Evolutionary conservation across 768 basidiomycete species (phyloP).

Genomic region (Auricularia sp.): DNA sequence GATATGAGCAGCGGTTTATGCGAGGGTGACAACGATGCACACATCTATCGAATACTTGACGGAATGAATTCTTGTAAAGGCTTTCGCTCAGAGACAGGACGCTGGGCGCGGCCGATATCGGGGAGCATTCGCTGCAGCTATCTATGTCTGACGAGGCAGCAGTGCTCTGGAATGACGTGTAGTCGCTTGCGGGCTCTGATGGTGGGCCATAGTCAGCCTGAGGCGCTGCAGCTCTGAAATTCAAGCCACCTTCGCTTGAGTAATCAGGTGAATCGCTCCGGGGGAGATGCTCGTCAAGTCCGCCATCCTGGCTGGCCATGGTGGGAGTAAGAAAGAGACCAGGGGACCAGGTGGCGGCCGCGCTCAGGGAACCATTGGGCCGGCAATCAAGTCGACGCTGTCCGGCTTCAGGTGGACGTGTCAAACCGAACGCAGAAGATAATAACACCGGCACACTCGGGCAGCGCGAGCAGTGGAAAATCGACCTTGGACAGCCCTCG

Average conservation of each 20-base stretch:
- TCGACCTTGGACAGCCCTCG: no score
- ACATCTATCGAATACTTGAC: not conserved
- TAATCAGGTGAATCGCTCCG: not conserved
- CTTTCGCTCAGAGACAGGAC: conserved; percentile 50
- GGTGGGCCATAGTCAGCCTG: no score
- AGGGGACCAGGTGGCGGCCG: no score
- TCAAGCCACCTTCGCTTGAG: not conserved
- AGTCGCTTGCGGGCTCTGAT: not conserved
- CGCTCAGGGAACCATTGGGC: no score
- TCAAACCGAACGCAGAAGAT: no score
- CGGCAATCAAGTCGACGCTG: no score
- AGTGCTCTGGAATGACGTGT: not conserved
- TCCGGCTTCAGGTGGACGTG: no score
- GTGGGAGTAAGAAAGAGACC: not conserved
- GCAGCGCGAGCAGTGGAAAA: no score
- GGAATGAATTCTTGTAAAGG: conserved; percentile 23
- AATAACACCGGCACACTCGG: no score
- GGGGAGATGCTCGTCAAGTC: not conserved
- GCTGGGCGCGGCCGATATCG: conserved; percentile 50
- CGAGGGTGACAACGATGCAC: not conserved
- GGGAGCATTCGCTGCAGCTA: not conserved
- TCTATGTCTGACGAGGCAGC: not conserved
- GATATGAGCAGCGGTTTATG: not conserved
- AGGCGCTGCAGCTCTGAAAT: not conserved
- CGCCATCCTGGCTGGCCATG: not conserved